Evolutionary conservation across 1,284 basidiomycete species (phyloP).

Genomic region (Papiliotrema nemorosa): DNA sequence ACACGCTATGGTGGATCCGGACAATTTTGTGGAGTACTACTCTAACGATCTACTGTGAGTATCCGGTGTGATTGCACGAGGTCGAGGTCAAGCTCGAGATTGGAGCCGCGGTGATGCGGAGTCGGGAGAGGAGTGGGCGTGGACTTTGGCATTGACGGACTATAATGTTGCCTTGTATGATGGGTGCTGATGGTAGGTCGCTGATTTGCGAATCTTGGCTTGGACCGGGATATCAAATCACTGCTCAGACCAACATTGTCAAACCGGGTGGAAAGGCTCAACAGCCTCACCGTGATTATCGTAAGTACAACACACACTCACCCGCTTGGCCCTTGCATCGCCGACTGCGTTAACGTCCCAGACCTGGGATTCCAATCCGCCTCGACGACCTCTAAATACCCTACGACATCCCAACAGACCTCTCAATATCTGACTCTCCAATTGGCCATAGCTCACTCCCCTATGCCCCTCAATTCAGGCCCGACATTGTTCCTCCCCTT

Average conservation of each 20-base stretch:
- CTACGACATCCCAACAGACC: too few relatives aligned
- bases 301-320: conserved; percentile 1
- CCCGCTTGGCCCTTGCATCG: too few relatives aligned
- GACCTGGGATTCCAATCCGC: too few relatives aligned
- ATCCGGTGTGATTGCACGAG: neutral
- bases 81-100: neutral
- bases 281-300: conserved; percentile 10
- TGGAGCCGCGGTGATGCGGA: too few relatives aligned
- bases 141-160: too few relatives aligned
- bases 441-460: too few relatives aligned
- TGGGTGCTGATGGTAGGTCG: neutral
- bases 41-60: conserved; percentile 9
- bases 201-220: conserved; percentile 12
- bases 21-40: conserved; percentile 9
- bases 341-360: too few relatives aligned
- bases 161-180: neutral
- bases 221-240: conserved; percentile 14
- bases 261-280: conserved; percentile 5
- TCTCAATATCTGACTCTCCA: too few relatives aligned
- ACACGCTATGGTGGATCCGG: conserved; percentile 8
- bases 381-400: too few relatives aligned
- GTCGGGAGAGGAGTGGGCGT: too few relatives aligned
- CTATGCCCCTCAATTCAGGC: too few relatives aligned
- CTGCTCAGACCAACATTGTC: conserved; percentile 6
- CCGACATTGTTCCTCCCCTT: too few relatives aligned